phyloP scores from a whole-genome alignment of 306 rosid genomes.

The Cucurbita ficifolia region DNA sequence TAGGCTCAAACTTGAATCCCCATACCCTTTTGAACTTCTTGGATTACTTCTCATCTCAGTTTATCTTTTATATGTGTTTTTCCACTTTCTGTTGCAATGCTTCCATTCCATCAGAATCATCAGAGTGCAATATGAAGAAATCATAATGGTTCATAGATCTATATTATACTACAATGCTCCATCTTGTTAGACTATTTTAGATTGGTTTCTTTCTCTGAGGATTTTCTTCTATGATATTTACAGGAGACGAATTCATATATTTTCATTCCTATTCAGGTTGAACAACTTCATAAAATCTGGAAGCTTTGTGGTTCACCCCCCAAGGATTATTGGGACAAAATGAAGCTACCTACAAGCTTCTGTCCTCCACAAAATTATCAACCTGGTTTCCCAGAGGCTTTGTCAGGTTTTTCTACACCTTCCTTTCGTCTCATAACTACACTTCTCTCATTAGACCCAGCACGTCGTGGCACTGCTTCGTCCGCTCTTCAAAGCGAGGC shows the following conservation, averaged over 20 bases:
- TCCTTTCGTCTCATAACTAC: conserved; percentile 25
- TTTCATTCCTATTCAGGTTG: conserved; percentile 32
- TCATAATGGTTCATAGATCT: background rate
- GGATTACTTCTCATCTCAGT: background rate
- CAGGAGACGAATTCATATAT: background rate
- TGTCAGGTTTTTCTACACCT: conserved; percentile 21
- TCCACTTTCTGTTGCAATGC: background rate
- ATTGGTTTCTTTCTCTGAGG: background rate
- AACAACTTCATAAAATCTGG: conserved; percentile 72
- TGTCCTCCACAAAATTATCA: conserved; percentile 24
- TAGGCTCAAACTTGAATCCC: background rate
- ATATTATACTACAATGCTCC: background rate
- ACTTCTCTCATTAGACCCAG: conserved; percentile 33
- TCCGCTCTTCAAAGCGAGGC: conserved; percentile 28
- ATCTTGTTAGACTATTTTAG: background rate
- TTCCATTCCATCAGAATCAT: background rate
- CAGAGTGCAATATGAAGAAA: conserved; percentile 2
- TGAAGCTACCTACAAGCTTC: conserved; percentile 42
- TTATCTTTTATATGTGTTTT: background rate
- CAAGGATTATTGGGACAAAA: conserved; percentile 46
- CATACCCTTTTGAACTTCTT: background rate
- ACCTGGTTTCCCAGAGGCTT: conserved; percentile 25
- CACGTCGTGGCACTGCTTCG: conserved; percentile 29
- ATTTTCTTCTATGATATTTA: background rate
- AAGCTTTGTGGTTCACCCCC: conserved; percentile 71